Percentiles rank a stretch among this genome's conserved stretches.
These are phyloP conservation scores for Lepidium didymum DNA, from an alignment of 345 rosid species.

Conservation along the genomic window DNA sequence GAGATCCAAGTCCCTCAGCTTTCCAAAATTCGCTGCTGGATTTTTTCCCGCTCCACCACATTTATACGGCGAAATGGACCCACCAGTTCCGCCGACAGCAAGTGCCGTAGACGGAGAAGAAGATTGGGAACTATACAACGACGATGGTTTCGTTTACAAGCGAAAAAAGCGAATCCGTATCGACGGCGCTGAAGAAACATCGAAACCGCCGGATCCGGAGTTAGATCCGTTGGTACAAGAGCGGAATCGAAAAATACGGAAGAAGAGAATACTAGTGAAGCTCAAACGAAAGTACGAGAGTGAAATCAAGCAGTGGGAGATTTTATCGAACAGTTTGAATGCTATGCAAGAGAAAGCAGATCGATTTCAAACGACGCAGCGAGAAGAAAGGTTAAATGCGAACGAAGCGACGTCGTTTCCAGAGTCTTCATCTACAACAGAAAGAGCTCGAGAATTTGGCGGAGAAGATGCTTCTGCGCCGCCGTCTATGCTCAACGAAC, in stretches of 20 bases:
- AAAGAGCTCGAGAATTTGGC: not conserved
- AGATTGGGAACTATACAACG: constrained; percentile 68
- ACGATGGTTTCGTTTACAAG: constrained; percentile 75
- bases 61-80: not conserved
- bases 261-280: constrained; percentile 42
- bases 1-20: not conserved
- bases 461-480: constrained; percentile 14
- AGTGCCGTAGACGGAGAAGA: not conserved
- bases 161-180: constrained; percentile 44
- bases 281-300: constrained; percentile 43
- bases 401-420: constrained; percentile 16
- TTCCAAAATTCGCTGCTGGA: not conserved
- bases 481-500: constrained; percentile 40
- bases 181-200: constrained; percentile 5
- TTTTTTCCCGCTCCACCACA: constrained; percentile 24
- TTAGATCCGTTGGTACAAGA: constrained; percentile 38
- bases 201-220: constrained; percentile 21
- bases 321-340: constrained; percentile 49
- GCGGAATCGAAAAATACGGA: constrained; percentile 37
- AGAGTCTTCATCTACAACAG: not conserved
- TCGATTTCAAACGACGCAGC: constrained; percentile 19
- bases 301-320: constrained; percentile 63
- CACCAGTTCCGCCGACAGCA: not conserved
- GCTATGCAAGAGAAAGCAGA: constrained; percentile 41
- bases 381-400: constrained; percentile 5